Percentiles rank a stretch among this genome's conserved stretches.
Conservation (phyloP, 148 eudicot genomes). For the Drosera capensis region DNA sequence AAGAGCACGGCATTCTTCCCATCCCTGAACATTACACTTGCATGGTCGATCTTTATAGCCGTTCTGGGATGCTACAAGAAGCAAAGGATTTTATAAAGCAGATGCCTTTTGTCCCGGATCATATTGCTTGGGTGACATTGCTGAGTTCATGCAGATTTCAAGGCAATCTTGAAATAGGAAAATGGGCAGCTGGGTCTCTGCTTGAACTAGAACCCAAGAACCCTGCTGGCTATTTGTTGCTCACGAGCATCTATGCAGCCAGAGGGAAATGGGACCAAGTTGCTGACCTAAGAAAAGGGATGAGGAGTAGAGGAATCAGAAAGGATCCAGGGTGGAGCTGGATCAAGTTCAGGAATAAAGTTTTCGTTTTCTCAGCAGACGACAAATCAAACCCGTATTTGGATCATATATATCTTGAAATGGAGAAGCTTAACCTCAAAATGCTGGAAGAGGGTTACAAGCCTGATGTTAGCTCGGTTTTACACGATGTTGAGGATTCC, state of each 20-base stretch:
- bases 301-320: constrained; percentile 59
- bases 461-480: constrained; percentile 56
- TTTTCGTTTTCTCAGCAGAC: constrained; percentile 74
- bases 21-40: constrained; percentile 76
- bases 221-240: constrained; percentile 77
- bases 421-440: constrained; percentile 39
- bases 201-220: constrained; percentile 61
- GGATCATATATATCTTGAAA: constrained; percentile 42
- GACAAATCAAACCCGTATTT: constrained; percentile 70
- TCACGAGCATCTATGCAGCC: constrained; percentile 66
- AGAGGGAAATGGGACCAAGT: constrained; percentile 72
- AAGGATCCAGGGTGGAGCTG: constrained; percentile 91
- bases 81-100: constrained; percentile 55
- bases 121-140: constrained; percentile 73
- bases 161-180: constrained; percentile 57
- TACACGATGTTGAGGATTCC: constrained; percentile 64
- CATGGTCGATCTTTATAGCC: constrained; percentile 80
- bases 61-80: constrained; percentile 69
- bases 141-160: constrained; percentile 78
- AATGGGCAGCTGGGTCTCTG: constrained; percentile 83
- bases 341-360: constrained; percentile 71
- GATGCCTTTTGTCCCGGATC: constrained; percentile 84
- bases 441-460: constrained; percentile 67
- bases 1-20: constrained; percentile 43
- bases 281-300: constrained; percentile 54